Percentiles rank a stretch among this genome's conserved stretches.
phyloP scores from a whole-genome alignment of 805 yeast species.

The Ogataea naganishii region DNA sequence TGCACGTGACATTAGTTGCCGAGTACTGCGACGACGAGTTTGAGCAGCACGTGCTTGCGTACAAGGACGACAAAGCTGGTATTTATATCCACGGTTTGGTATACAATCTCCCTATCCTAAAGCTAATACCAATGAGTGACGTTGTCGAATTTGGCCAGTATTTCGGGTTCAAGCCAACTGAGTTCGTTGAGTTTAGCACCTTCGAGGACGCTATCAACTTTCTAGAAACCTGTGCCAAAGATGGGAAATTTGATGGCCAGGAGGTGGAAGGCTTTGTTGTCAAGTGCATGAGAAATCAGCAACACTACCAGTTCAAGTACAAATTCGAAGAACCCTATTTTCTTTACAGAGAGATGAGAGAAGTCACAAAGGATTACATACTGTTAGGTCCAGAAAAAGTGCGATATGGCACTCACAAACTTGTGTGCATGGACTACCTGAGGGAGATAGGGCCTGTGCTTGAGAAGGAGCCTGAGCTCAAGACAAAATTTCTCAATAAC shows the following conservation, averaged over 20 bases:
- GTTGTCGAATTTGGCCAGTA: conserved; percentile 52
- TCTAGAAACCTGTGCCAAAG: conserved; percentile 45
- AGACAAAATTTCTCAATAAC: conserved; percentile 39
- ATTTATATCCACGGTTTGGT: conserved; percentile 88
- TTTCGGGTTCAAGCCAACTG: conserved; percentile 67
- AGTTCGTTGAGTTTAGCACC: conserved; percentile 31
- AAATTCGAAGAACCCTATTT: conserved; percentile 94
- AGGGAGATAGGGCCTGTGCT: conserved; percentile 56
- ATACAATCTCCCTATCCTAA: conserved; percentile 51
- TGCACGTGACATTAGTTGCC: conserved; percentile 75
- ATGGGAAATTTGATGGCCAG: conserved; percentile 61
- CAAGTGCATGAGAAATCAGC: conserved; percentile 38
- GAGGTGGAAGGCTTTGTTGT: conserved; percentile 94
- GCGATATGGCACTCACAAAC: conserved; percentile 37
- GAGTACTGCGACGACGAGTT: conserved; percentile 89
- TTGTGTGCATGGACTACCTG: conserved; percentile 58
- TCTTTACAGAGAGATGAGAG: conserved; percentile 86
- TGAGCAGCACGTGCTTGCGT: conserved; percentile 88
- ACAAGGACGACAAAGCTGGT: conserved; percentile 61
- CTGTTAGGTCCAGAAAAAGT: conserved; percentile 28
- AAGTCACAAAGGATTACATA: conserved; percentile 61
- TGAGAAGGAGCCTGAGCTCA: conserved; percentile 34
- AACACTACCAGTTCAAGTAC: conserved; percentile 77
- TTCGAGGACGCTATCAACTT: conserved; percentile 37
- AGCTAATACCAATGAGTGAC: conserved; percentile 51